Evolutionary conservation across 495 filamentous ascomycete genomes (phyloP).

Genomic region (Pseudomonodictys pantanalensis): DNA sequence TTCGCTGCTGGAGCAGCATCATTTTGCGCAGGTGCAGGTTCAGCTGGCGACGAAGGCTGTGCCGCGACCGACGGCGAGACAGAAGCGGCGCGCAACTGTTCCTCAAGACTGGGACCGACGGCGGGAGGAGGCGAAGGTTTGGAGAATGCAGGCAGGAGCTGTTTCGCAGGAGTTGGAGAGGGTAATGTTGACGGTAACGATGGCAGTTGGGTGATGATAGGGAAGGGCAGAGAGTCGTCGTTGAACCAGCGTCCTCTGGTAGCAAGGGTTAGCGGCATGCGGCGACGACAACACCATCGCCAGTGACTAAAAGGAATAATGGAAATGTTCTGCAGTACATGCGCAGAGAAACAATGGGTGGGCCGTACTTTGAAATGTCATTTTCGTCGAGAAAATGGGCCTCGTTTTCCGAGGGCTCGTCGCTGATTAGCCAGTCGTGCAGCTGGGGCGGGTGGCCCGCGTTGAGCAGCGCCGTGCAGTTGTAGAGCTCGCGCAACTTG

Average conservation of each 20-base stretch:
- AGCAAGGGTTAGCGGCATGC: constrained; percentile 13
- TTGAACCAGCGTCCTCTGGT: constrained; percentile 52
- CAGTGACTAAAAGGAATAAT: too few species aligned
- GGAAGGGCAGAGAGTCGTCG: constrained; percentile 57
- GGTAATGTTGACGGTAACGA: constrained; percentile 18
- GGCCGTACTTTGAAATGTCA: constrained; percentile 73
- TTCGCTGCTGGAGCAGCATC: not conserved
- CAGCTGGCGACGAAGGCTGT: constrained; percentile 5
- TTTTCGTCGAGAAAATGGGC: constrained; percentile 66
- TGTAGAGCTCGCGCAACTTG: constrained; percentile 78
- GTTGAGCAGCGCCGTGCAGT: constrained; percentile 50
- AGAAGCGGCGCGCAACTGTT: constrained; percentile 27
- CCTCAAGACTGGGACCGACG: constrained; percentile 12
- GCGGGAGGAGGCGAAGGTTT: constrained; percentile 15
- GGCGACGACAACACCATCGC: constrained; percentile 31
- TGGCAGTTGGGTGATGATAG: constrained; percentile 13
- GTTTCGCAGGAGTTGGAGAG: constrained; percentile 22
- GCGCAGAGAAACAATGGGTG: constrained; percentile 15
- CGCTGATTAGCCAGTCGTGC: constrained; percentile 46
- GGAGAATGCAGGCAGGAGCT: not conserved
- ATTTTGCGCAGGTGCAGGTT: not conserved
- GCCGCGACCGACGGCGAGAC: constrained; percentile 24
- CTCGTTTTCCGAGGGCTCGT: constrained; percentile 45
- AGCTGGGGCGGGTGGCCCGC: constrained; percentile 47
- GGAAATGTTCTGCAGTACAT: too few species aligned